These are phyloP conservation scores for Neofusicoccum laricinum DNA, from an alignment of 2,329 filamentous ascomycete genomes.

Conservation along the genomic window DNA sequence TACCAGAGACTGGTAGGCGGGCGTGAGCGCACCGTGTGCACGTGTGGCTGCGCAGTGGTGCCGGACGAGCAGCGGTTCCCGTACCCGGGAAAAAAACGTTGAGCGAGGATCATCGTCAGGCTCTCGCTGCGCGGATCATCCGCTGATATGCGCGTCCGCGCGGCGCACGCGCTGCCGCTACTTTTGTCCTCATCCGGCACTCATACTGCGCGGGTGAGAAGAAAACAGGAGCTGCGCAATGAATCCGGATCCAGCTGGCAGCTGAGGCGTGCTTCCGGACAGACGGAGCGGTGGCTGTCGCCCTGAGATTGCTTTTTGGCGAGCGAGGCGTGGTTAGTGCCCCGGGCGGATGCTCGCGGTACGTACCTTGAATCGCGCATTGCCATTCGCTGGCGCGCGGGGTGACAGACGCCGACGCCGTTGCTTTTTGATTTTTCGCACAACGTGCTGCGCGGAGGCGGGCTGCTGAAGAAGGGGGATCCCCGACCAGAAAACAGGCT, in stretches of 20 bases:
- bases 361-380: not conserved
- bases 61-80: not conserved
- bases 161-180: not conserved
- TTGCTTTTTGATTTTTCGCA: not conserved
- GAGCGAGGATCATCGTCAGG: conserved; percentile 10
- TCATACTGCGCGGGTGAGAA: not conserved
- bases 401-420: not conserved
- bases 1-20: conserved; percentile 5
- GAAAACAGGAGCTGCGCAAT: not conserved
- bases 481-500: not conserved
- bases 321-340: not conserved
- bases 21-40: not conserved
- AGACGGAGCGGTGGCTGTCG: not conserved
- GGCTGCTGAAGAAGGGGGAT: not conserved
- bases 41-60: not conserved
- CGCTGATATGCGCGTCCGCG: conserved; percentile 4
- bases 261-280: not conserved
- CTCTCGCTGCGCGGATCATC: conserved; percentile 8
- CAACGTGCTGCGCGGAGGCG: not conserved
- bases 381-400: not conserved
- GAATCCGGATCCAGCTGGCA: not conserved
- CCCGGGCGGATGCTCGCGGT: not conserved
- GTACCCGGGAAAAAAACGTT: conserved; percentile 1
- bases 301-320: not conserved
- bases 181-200: not conserved